These are phyloP conservation scores for Penicillium maclennaniae DNA, from an alignment of 495 filamentous ascomycete species.

Conservation along the genomic window DNA sequence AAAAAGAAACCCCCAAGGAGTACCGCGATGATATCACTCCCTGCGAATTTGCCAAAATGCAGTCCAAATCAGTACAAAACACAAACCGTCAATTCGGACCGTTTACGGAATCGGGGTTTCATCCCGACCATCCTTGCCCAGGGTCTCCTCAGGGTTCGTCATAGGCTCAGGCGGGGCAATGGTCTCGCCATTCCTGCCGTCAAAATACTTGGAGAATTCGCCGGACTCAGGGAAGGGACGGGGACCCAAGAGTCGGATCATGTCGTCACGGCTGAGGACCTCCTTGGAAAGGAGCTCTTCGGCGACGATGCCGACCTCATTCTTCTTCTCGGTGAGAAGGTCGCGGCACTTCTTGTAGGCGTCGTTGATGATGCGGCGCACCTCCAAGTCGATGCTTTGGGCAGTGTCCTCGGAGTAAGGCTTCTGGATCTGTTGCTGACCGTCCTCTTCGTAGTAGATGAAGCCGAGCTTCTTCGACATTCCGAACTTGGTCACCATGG, in stretches of 20 bases:
- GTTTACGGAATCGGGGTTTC: slow-evolving; percentile 41
- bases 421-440: slow-evolving; percentile 76
- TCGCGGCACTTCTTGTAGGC: slow-evolving; percentile 88
- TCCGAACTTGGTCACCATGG: slow-evolving; percentile 97
- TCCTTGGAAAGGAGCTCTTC: slow-evolving; percentile 93
- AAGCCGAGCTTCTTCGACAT: slow-evolving; percentile 93
- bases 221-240: slow-evolving; percentile 76
- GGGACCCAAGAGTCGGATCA: slow-evolving; percentile 81
- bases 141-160: slow-evolving; percentile 21
- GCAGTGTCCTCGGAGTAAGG: slow-evolving; percentile 95
- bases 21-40: slow-evolving; percentile 28
- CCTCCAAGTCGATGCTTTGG: slow-evolving; percentile 84
- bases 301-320: slow-evolving; percentile 80
- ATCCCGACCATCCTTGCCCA: slow-evolving; percentile 43
- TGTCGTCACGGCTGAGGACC: slow-evolving; percentile 82
- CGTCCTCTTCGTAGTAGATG: slow-evolving; percentile 82
- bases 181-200: slow-evolving; percentile 42
- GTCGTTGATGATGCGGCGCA: slow-evolving; percentile 81
- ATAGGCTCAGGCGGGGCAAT: slow-evolving; percentile 58
- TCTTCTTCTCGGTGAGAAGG: slow-evolving; percentile 78
- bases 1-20: slow-evolving; percentile 14
- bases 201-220: slow-evolving; percentile 93
- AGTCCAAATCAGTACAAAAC: slow-evolving; percentile 19
- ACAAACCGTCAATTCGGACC: slow-evolving; percentile 12
- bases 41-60: slow-evolving; percentile 16